Base-by-base conservation (phyloP, 345 rosid species). In the Acer campestre region DNA sequence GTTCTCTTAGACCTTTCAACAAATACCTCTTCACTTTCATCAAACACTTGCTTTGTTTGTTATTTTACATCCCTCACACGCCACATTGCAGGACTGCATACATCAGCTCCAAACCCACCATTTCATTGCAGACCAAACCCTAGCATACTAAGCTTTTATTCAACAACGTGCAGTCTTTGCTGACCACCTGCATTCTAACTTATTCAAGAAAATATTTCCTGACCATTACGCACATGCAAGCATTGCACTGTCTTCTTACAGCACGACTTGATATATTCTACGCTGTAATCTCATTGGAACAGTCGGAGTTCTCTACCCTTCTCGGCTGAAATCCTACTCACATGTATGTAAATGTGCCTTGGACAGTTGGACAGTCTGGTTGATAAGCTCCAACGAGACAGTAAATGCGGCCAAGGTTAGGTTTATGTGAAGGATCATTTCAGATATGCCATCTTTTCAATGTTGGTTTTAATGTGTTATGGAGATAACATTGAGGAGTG, bases 61-160 rank as follows among this genome's bases (percentile, higher is more conserved):
- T n/a, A n/a, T n/a, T n/a, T n/a, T n/a, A n/a, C n/a, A n/a, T 29
- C 31, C 31, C 31, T 29, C 31, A 29, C 2, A 3, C 31, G 31
- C 31, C 31, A 2, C 31, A 29, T 5, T 58, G 56, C 49, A 71
- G 71, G 25, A 71, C 76, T 38, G 12, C 65, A n/a, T n/a, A 72
- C 25, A 27, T 71, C 12, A 71, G 76, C 55, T 78, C 76, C 29
- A 29, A 40, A 10, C 38, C 77, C 27, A 40, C 76, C 38, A 22
- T 65, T 78, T 27, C 44, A 72, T 78, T 4, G 20, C 72, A 56
- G 44, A 65, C 22, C 53, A 23, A 38, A 22, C 35, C 11, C 67
- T 78, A 0, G 81, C 81, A 10, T 40, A 78, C 53, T 64, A 78
- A 65, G 81, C 81, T 13, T 67, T 72, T 7, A 9, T 78, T 8